Conservation (phyloP, 805 yeast genomes). For the Zygosaccharomyces rouxii region DNA sequence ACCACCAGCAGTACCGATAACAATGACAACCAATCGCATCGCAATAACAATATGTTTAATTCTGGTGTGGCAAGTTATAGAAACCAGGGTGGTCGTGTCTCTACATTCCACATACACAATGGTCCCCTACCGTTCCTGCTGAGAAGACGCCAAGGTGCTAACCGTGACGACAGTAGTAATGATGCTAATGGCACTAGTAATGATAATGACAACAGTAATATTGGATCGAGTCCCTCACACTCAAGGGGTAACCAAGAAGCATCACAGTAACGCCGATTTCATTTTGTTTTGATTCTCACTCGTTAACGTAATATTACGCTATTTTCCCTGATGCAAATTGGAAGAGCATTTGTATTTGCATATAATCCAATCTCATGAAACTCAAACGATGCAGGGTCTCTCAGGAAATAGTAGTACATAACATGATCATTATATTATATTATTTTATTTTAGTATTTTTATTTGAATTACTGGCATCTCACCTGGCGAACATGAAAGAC, state of each 20-base stretch:
- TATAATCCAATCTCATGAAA: not conserved
- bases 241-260: not conserved
- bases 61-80: constrained; percentile 36
- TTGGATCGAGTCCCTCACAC: not conserved
- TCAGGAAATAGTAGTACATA: not conserved
- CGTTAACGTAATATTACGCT: not conserved
- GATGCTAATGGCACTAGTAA: constrained; percentile 3
- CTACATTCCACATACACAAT: constrained; percentile 20
- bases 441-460: not conserved
- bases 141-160: constrained; percentile 5
- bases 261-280: not conserved
- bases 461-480: not conserved
- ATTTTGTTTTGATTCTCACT: not conserved
- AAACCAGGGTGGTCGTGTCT: constrained; percentile 27
- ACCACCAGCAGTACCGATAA: not conserved
- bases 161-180: constrained; percentile 2
- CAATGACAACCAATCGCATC: not conserved
- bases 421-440: not conserved
- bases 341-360: not conserved
- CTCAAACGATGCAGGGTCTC: not conserved
- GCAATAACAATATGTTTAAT: constrained; percentile 19
- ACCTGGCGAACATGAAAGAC: not conserved
- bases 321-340: not conserved
- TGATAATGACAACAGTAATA: not conserved
- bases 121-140: constrained; percentile 10